A percentile compares a stretch with the other conserved stretches of the same genome.
Evolutionary conservation across 495 filamentous ascomycete genomes (phyloP).

Genomic region (Pyrenula aspistea): DNA sequence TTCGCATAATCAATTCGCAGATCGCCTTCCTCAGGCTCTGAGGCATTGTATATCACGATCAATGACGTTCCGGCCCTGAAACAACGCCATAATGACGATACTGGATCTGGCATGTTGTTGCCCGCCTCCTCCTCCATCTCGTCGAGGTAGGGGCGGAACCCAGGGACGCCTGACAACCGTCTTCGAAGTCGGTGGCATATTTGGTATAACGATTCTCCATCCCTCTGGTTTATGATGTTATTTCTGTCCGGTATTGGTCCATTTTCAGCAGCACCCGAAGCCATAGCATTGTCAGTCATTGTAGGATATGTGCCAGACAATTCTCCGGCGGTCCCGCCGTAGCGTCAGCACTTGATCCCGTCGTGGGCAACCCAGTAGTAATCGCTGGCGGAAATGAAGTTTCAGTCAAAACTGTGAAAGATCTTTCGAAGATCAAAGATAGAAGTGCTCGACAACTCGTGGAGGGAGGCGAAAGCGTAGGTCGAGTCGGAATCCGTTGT

Average conservation of each 20-base stretch:
- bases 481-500: neutral
- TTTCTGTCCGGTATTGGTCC: constrained; percentile 15
- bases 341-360: neutral
- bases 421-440: no score
- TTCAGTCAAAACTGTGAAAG: no score
- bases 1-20: constrained; percentile 52
- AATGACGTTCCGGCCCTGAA: constrained; percentile 76
- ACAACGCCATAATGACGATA: constrained; percentile 82
- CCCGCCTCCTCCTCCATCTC: constrained; percentile 48
- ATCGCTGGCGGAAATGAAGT: no score
- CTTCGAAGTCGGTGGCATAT: constrained; percentile 77
- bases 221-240: constrained; percentile 91
- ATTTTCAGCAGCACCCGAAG: neutral
- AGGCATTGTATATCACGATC: constrained; percentile 77
- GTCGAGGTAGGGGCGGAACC: constrained; percentile 58
- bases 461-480: neutral
- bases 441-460: no score
- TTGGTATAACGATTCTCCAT: constrained; percentile 89
- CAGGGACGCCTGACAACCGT: constrained; percentile 70
- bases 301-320: neutral
- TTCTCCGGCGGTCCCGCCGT: neutral
- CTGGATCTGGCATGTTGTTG: constrained; percentile 63
- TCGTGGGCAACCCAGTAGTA: neutral
- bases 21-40: constrained; percentile 46
- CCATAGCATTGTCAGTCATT: neutral